phyloP scores from a whole-genome alignment of 2,329 filamentous ascomycete genomes.

The Sphaerostilbella broomeana region DNA sequence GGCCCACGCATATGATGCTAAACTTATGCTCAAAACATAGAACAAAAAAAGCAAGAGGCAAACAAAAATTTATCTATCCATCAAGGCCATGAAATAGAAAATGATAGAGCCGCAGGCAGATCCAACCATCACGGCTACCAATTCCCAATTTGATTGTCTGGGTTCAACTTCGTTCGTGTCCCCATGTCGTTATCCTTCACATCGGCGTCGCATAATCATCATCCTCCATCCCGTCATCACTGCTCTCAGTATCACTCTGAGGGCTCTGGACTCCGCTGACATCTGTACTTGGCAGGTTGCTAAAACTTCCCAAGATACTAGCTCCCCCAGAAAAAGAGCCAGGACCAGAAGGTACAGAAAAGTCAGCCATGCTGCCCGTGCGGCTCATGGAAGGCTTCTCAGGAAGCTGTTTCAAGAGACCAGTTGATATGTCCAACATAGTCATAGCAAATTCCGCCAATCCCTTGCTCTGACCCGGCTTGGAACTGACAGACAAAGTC shows the following conservation, averaged over 20 bases:
- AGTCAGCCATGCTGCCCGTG: constrained; percentile 43
- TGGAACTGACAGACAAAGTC: constrained; percentile 82
- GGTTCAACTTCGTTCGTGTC: no score
- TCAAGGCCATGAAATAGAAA: not conserved
- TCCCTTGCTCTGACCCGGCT: constrained; percentile 54
- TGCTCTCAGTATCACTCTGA: constrained; percentile 42
- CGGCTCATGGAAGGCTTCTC: constrained; percentile 63
- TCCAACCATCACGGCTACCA: no score
- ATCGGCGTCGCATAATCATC: constrained; percentile 22
- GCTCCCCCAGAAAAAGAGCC: constrained; percentile 27
- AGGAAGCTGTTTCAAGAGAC: constrained; percentile 61
- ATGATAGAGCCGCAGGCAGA: not conserved
- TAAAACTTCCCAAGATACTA: constrained; percentile 35
- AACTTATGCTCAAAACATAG: constrained; percentile 1
- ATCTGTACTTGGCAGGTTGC: constrained; percentile 41
- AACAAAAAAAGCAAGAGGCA: constrained; percentile 17
- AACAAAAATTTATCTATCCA: constrained; percentile 21
- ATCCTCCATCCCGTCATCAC: constrained; percentile 52
- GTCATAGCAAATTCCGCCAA: constrained; percentile 68
- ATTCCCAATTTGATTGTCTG: no score
- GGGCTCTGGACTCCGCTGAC: constrained; percentile 48
- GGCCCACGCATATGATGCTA: constrained; percentile 16
- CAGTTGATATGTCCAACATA: constrained; percentile 67
- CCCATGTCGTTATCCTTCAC: constrained; percentile 2
- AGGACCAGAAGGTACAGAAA: constrained; percentile 30